These are phyloP conservation scores for Petunia hybrid DNA, from an alignment of 305 asterid genomes.

Conservation along the genomic window DNA sequence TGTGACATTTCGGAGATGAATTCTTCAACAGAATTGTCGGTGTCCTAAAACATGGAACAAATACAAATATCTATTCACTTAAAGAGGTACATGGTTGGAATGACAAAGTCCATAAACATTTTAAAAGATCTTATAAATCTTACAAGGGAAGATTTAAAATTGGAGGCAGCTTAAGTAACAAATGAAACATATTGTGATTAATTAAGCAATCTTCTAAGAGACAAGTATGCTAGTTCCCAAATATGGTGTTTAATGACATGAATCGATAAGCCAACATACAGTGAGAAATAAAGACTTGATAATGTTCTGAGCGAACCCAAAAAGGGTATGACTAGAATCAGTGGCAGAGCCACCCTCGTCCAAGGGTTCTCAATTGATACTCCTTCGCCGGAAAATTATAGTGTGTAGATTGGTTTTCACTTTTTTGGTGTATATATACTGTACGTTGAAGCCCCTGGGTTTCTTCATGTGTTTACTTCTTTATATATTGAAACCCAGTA, in stretches of 20 bases:
- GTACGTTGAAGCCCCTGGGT: too few relatives aligned
- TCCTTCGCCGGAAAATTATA: too few relatives aligned
- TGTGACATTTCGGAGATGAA: constrained; percentile 65
- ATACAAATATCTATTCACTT: neutral
- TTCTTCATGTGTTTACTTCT: too few relatives aligned
- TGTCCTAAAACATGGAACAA: constrained; percentile 21
- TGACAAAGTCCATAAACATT: neutral
- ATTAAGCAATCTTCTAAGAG: neutral
- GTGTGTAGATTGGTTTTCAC: too few relatives aligned
- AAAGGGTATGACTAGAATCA: neutral
- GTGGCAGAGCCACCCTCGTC: too few relatives aligned
- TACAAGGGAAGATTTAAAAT: neutral
- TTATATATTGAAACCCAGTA: too few relatives aligned
- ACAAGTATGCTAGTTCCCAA: neutral
- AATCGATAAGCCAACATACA: neutral
- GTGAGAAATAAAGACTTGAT: neutral
- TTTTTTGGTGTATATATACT: too few relatives aligned
- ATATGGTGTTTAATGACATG: constrained; percentile 2
- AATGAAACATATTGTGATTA: neutral
- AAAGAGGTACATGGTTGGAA: neutral
- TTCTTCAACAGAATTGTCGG: constrained; percentile 42
- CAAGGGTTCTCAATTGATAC: too few relatives aligned
- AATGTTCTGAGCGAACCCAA: neutral
- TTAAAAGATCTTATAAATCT: neutral
- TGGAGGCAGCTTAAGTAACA: neutral